Conservation (phyloP, 2,329 filamentous ascomycete species). For the Thyridium curvatum region DNA sequence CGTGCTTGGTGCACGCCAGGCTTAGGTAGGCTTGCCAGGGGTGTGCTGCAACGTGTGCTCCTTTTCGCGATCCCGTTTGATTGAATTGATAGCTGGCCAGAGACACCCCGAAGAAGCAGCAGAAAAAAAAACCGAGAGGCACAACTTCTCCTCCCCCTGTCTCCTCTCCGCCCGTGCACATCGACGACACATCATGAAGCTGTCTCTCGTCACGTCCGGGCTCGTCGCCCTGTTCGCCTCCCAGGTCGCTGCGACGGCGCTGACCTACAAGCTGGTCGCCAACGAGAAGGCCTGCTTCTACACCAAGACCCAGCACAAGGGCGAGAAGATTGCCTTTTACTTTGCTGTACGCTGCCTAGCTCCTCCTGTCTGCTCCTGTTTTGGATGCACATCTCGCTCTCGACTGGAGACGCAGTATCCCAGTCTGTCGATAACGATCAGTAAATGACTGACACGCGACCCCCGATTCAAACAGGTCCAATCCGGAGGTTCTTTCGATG, state of each 20-base stretch:
- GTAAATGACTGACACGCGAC: too few species aligned
- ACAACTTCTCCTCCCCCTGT: not conserved
- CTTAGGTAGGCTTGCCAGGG: too few species aligned
- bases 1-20: too few species aligned
- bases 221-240: constrained; percentile 67
- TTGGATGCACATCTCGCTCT: too few species aligned
- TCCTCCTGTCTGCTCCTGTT: too few species aligned
- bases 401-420: too few species aligned
- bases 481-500: constrained; percentile 95
- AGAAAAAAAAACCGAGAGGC: not conserved
- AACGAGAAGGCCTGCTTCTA: constrained; percentile 98
- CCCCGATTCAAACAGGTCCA: too few species aligned
- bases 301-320: constrained; percentile 66
- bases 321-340: constrained; percentile 94
- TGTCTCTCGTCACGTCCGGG: constrained; percentile 54
- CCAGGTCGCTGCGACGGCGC: constrained; percentile 74
- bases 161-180: constrained; percentile 5
- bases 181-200: constrained; percentile 51
- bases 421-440: too few species aligned
- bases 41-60: too few species aligned
- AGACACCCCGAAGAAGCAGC: too few species aligned
- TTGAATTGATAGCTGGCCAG: not conserved
- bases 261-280: constrained; percentile 86
- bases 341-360: constrained; percentile 95
- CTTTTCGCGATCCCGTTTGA: constrained; percentile 9